Evolutionary conservation across 2,329 filamentous ascomycete genomes (phyloP).

Genomic region (Alternaria sp.): DNA sequence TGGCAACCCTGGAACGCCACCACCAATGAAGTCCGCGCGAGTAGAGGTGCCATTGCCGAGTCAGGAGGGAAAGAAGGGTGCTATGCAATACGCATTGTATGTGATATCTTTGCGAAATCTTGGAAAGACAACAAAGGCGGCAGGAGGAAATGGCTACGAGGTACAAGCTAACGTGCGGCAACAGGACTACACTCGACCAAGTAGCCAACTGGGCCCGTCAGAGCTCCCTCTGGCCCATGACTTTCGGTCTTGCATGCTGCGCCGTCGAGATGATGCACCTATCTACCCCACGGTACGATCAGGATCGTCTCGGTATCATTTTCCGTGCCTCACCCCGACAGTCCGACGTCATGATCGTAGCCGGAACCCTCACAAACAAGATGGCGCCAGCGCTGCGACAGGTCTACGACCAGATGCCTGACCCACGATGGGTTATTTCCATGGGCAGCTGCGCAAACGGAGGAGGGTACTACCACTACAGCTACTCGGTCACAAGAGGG

Average conservation of each 20-base stretch:
- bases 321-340: constrained; percentile 90
- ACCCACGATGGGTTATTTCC: constrained; percentile 84
- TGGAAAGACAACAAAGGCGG: not conserved
- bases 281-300: constrained; percentile 89
- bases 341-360: constrained; percentile 94
- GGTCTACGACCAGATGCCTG: constrained; percentile 95
- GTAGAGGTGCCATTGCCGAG: constrained; percentile 77
- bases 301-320: constrained; percentile 89
- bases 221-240: constrained; percentile 90
- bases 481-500: constrained; percentile 79
- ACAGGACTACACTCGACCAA: constrained; percentile 79
- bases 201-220: constrained; percentile 88
- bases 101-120: constrained; percentile 48
- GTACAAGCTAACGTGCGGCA: constrained; percentile 28
- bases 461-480: constrained; percentile 87
- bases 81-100: constrained; percentile 86
- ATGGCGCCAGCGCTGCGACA: constrained; percentile 91
- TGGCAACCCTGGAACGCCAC: constrained; percentile 63
- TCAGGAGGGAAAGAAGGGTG: constrained; percentile 80
- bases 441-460: constrained; percentile 89
- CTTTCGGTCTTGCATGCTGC: constrained; percentile 89
- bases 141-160: not conserved
- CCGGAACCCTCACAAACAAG: constrained; percentile 93
- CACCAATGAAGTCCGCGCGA: constrained; percentile 66
- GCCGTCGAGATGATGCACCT: constrained; percentile 95